These are phyloP conservation scores for Saccharomycopsis selenospora DNA, from an alignment of 805 yeast species.

Conservation along the genomic window DNA sequence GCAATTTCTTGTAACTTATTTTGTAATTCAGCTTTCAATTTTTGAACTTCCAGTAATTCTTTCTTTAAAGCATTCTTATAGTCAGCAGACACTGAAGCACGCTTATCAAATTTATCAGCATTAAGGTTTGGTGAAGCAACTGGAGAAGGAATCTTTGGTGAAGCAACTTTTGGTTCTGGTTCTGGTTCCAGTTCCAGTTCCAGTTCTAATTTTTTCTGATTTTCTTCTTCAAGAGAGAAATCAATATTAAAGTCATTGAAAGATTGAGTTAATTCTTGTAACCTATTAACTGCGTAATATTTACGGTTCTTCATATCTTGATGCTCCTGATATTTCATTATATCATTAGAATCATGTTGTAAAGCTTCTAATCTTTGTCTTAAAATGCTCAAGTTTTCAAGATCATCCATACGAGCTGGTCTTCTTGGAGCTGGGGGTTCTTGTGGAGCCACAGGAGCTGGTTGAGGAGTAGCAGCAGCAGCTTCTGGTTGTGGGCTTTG, in stretches of 20 bases:
- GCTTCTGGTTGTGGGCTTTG: conserved; percentile 12
- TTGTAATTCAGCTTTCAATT: conserved; percentile 34
- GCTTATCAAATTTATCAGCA: conserved; percentile 14
- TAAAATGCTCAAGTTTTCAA: conserved; percentile 46
- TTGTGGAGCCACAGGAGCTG: conserved; percentile 15
- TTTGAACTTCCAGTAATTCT: conserved; percentile 38
- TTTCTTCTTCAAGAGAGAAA: conserved; percentile 28
- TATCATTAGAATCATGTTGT: conserved; percentile 70
- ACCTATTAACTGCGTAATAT: conserved; percentile 59
- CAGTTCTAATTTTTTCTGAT: conserved; percentile 17
- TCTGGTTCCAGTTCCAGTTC: neutral
- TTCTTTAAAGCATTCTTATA: conserved; percentile 29
- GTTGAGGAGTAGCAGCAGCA: conserved; percentile 20
- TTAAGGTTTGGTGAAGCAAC: no score
- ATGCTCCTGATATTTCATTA: conserved; percentile 53
- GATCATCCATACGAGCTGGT: conserved; percentile 42
- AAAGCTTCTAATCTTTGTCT: conserved; percentile 52
- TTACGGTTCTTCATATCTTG: conserved; percentile 51
- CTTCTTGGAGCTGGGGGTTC: conserved; percentile 23
- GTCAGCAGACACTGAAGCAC: conserved; percentile 16
- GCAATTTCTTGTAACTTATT: conserved; percentile 31
- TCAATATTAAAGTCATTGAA: conserved; percentile 61
- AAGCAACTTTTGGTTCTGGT: no score
- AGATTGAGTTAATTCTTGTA: conserved; percentile 59
- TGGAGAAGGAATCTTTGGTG: no score